These are phyloP conservation scores for Saccharomyces uvarum DNA, from an alignment of 1,139 yeast species.

Conservation along the genomic window DNA sequence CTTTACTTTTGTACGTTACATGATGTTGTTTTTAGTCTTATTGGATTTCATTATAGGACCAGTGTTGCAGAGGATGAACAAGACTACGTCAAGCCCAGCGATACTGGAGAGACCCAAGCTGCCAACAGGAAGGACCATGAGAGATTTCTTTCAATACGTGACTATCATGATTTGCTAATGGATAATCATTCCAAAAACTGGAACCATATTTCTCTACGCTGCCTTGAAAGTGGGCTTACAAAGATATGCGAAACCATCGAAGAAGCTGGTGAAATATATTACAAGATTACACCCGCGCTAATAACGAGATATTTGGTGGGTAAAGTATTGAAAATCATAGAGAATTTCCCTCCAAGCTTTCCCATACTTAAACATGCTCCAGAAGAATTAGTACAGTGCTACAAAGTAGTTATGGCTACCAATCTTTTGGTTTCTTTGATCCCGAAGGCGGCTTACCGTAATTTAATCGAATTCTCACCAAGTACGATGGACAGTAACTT, in stretches of 20 bases:
- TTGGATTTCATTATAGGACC: slow-evolving; percentile 34
- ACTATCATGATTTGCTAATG: slow-evolving; percentile 30
- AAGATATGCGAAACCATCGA: slow-evolving; percentile 40
- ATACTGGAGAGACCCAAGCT: slow-evolving; percentile 4
- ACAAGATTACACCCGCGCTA: slow-evolving; percentile 37
- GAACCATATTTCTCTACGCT: slow-evolving; percentile 14
- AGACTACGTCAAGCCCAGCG: slow-evolving; percentile 22
- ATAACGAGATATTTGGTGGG: slow-evolving; percentile 33
- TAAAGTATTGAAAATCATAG: slow-evolving; percentile 33
- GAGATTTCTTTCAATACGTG: slow-evolving; percentile 30
- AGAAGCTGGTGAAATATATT: slow-evolving; percentile 45
- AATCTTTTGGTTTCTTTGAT: slow-evolving; percentile 27
- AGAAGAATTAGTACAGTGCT: slow-evolving; percentile 13
- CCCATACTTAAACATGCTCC: slow-evolving; percentile 20
- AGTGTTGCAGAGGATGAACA: slow-evolving; percentile 23
- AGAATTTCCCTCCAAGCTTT: slow-evolving; percentile 31
- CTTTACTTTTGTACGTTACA: slow-evolving; percentile 39
- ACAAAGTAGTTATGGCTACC: slow-evolving; percentile 19
- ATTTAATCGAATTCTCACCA: slow-evolving; percentile 8
- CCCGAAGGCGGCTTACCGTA: slow-evolving; percentile 21
- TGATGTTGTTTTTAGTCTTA: slow-evolving; percentile 37
- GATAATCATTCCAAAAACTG: slow-evolving; percentile 22
- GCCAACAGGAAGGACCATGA: slow-evolving; percentile 6
- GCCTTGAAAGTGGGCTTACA: slow-evolving; percentile 28
- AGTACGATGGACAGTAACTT: background rate